Evolutionary conservation across 2,329 filamentous ascomycete genomes (phyloP).

Genomic region (Pseudogymnoascus sp.): DNA sequence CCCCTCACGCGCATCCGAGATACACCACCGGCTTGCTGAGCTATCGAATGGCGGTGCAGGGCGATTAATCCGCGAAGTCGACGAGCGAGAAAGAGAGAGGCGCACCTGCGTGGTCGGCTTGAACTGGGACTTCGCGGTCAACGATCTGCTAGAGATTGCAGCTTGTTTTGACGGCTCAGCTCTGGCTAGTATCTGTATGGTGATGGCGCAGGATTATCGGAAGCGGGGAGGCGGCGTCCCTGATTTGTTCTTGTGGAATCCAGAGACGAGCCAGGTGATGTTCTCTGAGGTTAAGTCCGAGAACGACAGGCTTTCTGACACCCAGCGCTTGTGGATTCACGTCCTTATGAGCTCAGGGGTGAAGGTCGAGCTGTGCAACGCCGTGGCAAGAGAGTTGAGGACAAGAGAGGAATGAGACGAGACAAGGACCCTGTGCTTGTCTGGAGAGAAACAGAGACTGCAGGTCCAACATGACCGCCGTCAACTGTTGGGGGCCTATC

Average conservation of each 20-base stretch:
- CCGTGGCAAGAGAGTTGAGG: constrained; percentile 30
- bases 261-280: constrained; percentile 37
- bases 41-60: constrained; percentile 77
- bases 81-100: constrained; percentile 59
- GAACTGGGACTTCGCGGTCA: constrained; percentile 78
- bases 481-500: background rate
- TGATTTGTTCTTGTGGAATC: constrained; percentile 79
- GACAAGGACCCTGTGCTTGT: too few relatives aligned
- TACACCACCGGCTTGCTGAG: constrained; percentile 77
- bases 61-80: constrained; percentile 58
- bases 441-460: background rate
- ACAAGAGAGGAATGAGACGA: background rate
- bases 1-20: constrained; percentile 74
- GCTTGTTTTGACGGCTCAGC: constrained; percentile 72
- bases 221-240: constrained; percentile 82
- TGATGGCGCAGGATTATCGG: constrained; percentile 91
- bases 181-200: constrained; percentile 78
- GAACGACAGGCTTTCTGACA: constrained; percentile 92
- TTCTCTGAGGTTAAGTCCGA: constrained; percentile 75
- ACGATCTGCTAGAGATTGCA: constrained; percentile 73
- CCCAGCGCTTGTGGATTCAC: constrained; percentile 94
- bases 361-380: constrained; percentile 72
- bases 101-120: constrained; percentile 85
- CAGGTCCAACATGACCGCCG: background rate
- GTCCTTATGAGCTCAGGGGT: constrained; percentile 80